Percentiles rank a stretch among this genome's conserved stretches.
phyloP scores from a whole-genome alignment of 768 basidiomycete genomes.

The Amanita polypyramis region DNA sequence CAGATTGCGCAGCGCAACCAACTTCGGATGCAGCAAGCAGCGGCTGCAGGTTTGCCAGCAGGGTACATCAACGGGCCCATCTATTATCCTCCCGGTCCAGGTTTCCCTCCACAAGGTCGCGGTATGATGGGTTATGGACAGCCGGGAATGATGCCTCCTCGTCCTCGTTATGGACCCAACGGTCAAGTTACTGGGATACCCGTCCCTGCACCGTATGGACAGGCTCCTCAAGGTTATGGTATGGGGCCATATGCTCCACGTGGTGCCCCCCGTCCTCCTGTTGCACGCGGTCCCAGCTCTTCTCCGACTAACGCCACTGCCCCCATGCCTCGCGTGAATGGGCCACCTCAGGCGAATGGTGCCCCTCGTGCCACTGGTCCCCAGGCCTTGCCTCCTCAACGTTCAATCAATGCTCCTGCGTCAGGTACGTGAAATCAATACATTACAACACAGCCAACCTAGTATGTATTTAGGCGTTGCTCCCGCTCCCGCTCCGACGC shows the following conservation, averaged over 20 bases:
- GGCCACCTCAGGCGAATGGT: slow-evolving; percentile 45
- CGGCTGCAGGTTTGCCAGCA: slow-evolving; percentile 73
- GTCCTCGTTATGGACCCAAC: slow-evolving; percentile 73
- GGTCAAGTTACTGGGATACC: slow-evolving; percentile 71
- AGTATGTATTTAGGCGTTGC: slow-evolving; percentile 12
- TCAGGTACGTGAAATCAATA: slow-evolving; percentile 18
- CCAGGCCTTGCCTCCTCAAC: slow-evolving; percentile 18
- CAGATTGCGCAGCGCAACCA: slow-evolving; percentile 98
- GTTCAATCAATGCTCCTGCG: slow-evolving; percentile 27
- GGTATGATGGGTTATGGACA: slow-evolving; percentile 75
- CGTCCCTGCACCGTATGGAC: slow-evolving; percentile 61
- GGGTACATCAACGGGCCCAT: slow-evolving; percentile 79
- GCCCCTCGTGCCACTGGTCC: slow-evolving; percentile 39
- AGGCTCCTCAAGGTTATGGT: slow-evolving; percentile 65
- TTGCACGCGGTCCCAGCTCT: slow-evolving; percentile 55
- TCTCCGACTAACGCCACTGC: slow-evolving; percentile 58
- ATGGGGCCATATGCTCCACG: slow-evolving; percentile 58
- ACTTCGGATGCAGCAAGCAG: slow-evolving; percentile 93
- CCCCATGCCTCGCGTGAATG: slow-evolving; percentile 57
- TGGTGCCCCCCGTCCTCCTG: slow-evolving; percentile 51
- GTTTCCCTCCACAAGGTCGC: slow-evolving; percentile 77
- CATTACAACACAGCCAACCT: not conserved
- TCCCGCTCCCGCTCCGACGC: slow-evolving; percentile 28
- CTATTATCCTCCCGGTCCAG: slow-evolving; percentile 78
- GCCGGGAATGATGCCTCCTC: slow-evolving; percentile 81